These are phyloP conservation scores for Skeletonema tropicum DNA, from an alignment of 108 stramenopile species.

Conservation along the genomic window DNA sequence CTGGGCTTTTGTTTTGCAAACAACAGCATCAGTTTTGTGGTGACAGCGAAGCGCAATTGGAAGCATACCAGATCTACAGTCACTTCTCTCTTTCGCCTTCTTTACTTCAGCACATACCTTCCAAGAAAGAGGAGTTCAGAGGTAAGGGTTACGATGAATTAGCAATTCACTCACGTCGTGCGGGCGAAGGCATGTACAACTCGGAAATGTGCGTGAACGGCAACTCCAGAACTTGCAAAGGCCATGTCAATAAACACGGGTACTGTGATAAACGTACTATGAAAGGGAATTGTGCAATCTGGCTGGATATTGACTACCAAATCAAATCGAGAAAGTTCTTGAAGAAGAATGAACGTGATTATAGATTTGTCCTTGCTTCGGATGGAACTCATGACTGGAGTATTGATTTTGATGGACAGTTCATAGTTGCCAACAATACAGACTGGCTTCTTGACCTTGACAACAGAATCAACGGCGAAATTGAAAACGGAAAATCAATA, in stretches of 20 bases:
- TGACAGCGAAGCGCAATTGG: conserved; percentile 37
- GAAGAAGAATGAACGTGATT: conserved; percentile 34
- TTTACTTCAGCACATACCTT: conserved; percentile 43
- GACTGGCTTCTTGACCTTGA: conserved; percentile 41
- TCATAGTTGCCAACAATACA: conserved; percentile 44
- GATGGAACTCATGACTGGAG: conserved; percentile 52
- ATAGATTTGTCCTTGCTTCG: conserved; percentile 42
- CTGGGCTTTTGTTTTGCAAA: conserved; percentile 46
- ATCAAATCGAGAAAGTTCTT: conserved; percentile 39
- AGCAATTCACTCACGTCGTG: conserved; percentile 48
- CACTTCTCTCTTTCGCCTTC: conserved; percentile 34
- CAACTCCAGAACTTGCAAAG: conserved; percentile 35
- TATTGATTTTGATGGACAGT: conserved; percentile 45
- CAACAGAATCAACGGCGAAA: conserved; percentile 7
- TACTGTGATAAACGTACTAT: conserved; percentile 45
- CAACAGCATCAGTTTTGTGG: conserved; percentile 54
- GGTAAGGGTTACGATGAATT: conserved; percentile 37
- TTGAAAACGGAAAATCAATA: conserved; percentile 12
- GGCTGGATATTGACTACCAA: conserved; percentile 51
- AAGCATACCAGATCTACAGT: conserved; percentile 42
- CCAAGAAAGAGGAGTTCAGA: conserved; percentile 39
- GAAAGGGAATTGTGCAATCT: conserved; percentile 51
- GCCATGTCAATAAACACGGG: conserved; percentile 15
- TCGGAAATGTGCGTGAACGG: conserved; percentile 49
- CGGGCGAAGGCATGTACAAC: conserved; percentile 48